phyloP scores from a whole-genome alignment of 1,284 basidiomycete genomes.

The Ustilago shanxiensis region DNA sequence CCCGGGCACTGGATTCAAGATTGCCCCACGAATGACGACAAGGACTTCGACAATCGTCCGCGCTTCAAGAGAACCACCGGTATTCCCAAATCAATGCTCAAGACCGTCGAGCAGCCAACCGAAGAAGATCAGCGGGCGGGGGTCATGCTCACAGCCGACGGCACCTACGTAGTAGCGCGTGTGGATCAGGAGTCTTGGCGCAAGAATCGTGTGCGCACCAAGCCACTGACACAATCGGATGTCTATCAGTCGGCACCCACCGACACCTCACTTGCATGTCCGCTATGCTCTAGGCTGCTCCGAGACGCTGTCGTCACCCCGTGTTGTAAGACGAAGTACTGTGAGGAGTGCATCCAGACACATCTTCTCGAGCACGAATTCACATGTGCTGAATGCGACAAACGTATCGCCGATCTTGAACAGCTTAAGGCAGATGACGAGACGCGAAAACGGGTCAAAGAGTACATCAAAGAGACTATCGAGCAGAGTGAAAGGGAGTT shows the following conservation, averaged over 20 bases:
- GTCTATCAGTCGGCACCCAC: slow-evolving; percentile 65
- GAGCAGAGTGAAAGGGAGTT: slow-evolving; percentile 63
- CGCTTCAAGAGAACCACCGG: slow-evolving; percentile 98
- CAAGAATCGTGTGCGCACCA: slow-evolving; percentile 57
- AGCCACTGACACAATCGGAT: slow-evolving; percentile 64
- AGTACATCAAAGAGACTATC: slow-evolving; percentile 65
- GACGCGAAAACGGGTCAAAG: slow-evolving; percentile 58
- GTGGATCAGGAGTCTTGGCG: slow-evolving; percentile 66
- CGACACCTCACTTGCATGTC: slow-evolving; percentile 65
- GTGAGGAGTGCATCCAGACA: slow-evolving; percentile 69
- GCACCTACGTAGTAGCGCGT: slow-evolving; percentile 67
- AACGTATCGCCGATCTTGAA: slow-evolving; percentile 62
- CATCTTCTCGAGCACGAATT: slow-evolving; percentile 69
- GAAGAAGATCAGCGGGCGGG: slow-evolving; percentile 61
- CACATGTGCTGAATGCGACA: slow-evolving; percentile 68
- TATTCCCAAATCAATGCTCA: slow-evolving; percentile 95
- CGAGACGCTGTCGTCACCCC: slow-evolving; percentile 64
- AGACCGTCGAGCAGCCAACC: slow-evolving; percentile 82
- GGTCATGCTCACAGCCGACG: slow-evolving; percentile 69
- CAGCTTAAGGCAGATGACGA: slow-evolving; percentile 65
- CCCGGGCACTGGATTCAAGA: slow-evolving; percentile 98
- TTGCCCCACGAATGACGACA: slow-evolving; percentile 96
- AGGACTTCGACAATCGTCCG: slow-evolving; percentile 91
- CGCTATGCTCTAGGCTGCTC: slow-evolving; percentile 65
- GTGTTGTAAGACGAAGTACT: slow-evolving; percentile 66